phyloP scores from a whole-genome alignment of 2,329 filamentous ascomycete genomes.

The Endoconidiophora polonica region DNA sequence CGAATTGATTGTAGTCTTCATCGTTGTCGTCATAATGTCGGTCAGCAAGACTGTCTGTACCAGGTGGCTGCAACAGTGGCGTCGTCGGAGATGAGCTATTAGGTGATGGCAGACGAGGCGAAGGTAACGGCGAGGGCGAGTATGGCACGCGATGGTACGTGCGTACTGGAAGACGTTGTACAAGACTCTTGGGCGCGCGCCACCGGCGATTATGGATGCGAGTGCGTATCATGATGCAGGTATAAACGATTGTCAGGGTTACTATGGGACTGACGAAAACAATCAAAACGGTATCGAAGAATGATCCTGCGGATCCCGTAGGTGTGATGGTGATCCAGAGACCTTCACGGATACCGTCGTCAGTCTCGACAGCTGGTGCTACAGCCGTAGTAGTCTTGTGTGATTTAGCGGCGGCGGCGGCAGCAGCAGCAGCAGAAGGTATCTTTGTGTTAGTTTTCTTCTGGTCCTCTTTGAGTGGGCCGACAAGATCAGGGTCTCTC shows the following conservation, averaged over 20 bases:
- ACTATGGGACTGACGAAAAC: conserved; percentile 89
- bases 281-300: conserved; percentile 92
- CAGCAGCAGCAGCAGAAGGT: neutral
- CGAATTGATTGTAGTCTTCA: too few species aligned
- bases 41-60: conserved; percentile 5
- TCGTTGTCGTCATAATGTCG: too few species aligned
- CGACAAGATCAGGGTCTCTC: conserved; percentile 49
- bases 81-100: conserved; percentile 56
- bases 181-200: conserved; percentile 93
- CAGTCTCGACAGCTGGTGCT: neutral
- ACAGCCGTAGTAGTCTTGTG: neutral
- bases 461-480: too few species aligned
- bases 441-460: conserved; percentile 14
- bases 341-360: conserved; percentile 44
- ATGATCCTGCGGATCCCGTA: conserved; percentile 66
- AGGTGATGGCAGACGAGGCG: conserved; percentile 44
- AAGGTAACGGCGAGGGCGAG: conserved; percentile 38
- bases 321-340: conserved; percentile 95
- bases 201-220: conserved; percentile 78
- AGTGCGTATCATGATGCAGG: conserved; percentile 69
- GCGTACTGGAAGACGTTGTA: conserved; percentile 83
- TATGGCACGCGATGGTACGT: conserved; percentile 73
- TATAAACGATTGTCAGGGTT: conserved; percentile 84
- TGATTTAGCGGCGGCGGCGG: neutral
- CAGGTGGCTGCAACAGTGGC: conserved; percentile 51